Evolutionary conservation across 768 basidiomycete species (phyloP), one percentile per base, ranked within the genome.

Genomic region (Pleurotus sapidus): DNA sequence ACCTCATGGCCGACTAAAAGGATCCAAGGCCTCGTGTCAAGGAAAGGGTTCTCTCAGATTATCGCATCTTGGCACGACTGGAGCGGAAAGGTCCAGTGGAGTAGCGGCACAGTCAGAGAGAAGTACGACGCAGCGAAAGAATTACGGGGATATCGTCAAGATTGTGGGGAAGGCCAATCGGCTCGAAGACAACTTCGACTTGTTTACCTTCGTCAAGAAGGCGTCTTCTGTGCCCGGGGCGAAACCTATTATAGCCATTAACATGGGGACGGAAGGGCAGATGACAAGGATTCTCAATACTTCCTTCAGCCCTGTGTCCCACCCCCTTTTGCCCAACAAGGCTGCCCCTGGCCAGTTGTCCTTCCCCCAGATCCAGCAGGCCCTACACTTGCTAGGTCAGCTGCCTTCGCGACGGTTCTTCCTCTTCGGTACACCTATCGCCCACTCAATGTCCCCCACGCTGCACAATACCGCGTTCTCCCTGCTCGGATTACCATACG

Each of bases 61-160:
- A 87, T 99, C 57, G 91, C 93, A 0, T 97, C 95, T 5, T 97
- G 89, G 87, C 96, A 98, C 67, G 95, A 99, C 65, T 95, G 91
- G 88, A 87, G 84, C 45, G 95, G 96, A 3, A 76, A 77, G 11
- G 78, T 95, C 75, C 81, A 82, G 62, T 99, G 96, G 96, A 80
- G 85, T 61, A 78, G 88, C 15, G 70, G 80, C 4, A 68, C 77
- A 23, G 84, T 89, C 46, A 80, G 83, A 63, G 81, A 86, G 57
- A 90, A 89, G 65, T 91, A 91, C 68, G 78, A 80, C 23, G 63
- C 82, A 24, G 91, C 91, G 1, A 72, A 78, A 45, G 71, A 74
- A 58, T 76, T 86, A n/a, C 45, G 95, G 95, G 3, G 95, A 99
- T 70, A 86, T 98, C 38, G 78, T 95, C 74, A 98, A 98, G 75